Evolutionary conservation across 202 grass and related monocot genomes (phyloP).

Genomic region (Sporobolus alterniflorus): DNA sequence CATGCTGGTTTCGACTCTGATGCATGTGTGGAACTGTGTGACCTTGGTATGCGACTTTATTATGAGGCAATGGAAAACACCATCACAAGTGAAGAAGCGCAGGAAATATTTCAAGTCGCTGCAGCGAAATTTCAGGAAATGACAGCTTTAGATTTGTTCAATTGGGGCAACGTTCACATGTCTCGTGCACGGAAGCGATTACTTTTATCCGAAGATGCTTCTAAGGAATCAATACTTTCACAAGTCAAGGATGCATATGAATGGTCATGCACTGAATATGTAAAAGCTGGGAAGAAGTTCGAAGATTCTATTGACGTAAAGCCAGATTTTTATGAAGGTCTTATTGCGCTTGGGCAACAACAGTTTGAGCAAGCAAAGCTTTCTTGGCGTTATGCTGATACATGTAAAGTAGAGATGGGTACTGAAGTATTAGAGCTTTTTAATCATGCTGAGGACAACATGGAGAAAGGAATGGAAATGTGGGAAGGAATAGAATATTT

Average conservation of each 20-base stretch:
- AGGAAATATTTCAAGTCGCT: constrained; percentile 74
- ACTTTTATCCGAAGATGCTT: constrained; percentile 57
- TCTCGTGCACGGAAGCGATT: constrained; percentile 77
- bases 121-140: constrained; percentile 90
- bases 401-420: constrained; percentile 57
- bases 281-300: constrained; percentile 71
- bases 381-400: constrained; percentile 70
- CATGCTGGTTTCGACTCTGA: constrained; percentile 74
- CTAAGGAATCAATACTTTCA: constrained; percentile 56
- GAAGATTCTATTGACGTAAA: constrained; percentile 70
- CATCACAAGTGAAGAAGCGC: constrained; percentile 81
- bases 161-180: constrained; percentile 89
- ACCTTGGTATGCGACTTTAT: constrained; percentile 71
- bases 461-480: constrained; percentile 79
- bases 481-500: constrained; percentile 74
- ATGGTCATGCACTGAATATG: constrained; percentile 69
- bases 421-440: constrained; percentile 62
- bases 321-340: constrained; percentile 76
- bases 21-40: constrained; percentile 67
- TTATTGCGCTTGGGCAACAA: constrained; percentile 76
- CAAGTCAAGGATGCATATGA: constrained; percentile 64
- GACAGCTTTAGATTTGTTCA: constrained; percentile 75
- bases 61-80: constrained; percentile 91
- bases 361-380: constrained; percentile 91
- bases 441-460: constrained; percentile 83